Evolutionary conservation across 495 filamentous ascomycete genomes (phyloP).

Genomic region (Penicillium paxilli): DNA sequence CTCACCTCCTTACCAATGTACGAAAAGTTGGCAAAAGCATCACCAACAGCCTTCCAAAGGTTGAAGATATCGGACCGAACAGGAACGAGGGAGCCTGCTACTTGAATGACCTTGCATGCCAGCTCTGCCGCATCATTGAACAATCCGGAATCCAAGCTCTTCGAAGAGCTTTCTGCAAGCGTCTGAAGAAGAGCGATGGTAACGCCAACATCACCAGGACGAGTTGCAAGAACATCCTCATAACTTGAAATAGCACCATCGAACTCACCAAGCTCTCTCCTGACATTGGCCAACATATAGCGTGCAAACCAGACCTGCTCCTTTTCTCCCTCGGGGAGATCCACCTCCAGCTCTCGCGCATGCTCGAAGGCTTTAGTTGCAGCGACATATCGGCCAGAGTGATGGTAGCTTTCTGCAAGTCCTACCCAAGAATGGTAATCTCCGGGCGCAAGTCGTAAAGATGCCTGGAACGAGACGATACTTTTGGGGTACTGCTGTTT

Average conservation of each 20-base stretch:
- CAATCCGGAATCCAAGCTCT: conserved; percentile 74
- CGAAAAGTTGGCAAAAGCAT: conserved; percentile 81
- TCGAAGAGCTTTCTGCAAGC: conserved; percentile 75
- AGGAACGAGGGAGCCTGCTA: conserved; percentile 52
- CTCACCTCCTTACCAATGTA: conserved; percentile 65
- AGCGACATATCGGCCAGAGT: conserved; percentile 87
- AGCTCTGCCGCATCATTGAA: conserved; percentile 76
- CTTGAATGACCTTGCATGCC: conserved; percentile 58
- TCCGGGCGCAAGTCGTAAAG: conserved; percentile 76
- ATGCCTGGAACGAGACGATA: conserved; percentile 86
- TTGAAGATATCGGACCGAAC: conserved; percentile 74
- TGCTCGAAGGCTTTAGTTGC: conserved; percentile 88
- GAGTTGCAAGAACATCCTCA: conserved; percentile 61
- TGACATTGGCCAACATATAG: conserved; percentile 96
- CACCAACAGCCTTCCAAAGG: conserved; percentile 91
- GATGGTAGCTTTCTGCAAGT: conserved; percentile 92
- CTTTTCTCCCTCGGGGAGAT: conserved; percentile 40
- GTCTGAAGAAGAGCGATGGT: conserved; percentile 84
- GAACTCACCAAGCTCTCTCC: conserved; percentile 85
- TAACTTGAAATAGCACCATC: conserved; percentile 80
- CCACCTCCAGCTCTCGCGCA: conserved; percentile 65
- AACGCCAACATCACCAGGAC: conserved; percentile 79
- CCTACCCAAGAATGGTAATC: conserved; percentile 97
- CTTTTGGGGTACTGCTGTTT: conserved; percentile 86
- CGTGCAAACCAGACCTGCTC: conserved; percentile 87